Evolutionary conservation across 176 grass and related monocot species (phyloP).

Genomic region (Secale cereale): DNA sequence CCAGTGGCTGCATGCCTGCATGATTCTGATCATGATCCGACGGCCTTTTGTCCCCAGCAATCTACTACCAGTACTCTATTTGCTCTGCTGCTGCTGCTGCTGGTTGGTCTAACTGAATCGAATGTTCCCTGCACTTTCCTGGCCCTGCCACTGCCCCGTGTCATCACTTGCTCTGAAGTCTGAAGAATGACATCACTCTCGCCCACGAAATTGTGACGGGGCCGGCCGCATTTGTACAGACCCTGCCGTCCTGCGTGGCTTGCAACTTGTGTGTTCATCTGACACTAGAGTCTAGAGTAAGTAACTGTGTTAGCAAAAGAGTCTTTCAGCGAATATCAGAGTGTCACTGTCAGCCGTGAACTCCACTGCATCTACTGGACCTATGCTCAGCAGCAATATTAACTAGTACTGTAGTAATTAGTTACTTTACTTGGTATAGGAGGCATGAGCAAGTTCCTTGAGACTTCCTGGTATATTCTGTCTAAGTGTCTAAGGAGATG

Average conservation of each 20-base stretch:
- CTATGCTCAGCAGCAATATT: background rate
- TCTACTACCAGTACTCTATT: background rate
- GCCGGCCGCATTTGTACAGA: too few species aligned
- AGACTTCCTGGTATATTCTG: background rate
- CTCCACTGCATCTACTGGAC: background rate
- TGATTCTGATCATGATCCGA: background rate
- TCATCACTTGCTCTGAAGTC: background rate
- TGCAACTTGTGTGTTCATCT: too few species aligned
- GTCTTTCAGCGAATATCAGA: background rate
- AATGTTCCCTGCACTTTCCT: constrained; percentile 10
- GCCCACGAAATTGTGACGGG: too few species aligned
- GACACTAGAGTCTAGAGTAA: too few species aligned
- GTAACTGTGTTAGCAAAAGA: too few species aligned
- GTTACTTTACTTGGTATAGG: background rate
- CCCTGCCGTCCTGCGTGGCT: too few species aligned
- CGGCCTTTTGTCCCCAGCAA: background rate
- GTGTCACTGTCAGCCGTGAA: background rate
- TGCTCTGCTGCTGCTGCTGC: background rate
- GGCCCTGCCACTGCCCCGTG: background rate
- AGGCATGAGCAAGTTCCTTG: constrained; percentile 24
- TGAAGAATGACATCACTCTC: too few species aligned
- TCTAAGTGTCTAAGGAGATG: background rate
- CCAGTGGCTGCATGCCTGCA: background rate
- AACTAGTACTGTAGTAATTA: background rate
- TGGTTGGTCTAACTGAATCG: background rate